Percentiles rank a stretch among this genome's conserved stretches.
Evolutionary conservation across 1,139 yeast genomes (phyloP).

Genomic region (Yamadazyma jaroonii): DNA sequence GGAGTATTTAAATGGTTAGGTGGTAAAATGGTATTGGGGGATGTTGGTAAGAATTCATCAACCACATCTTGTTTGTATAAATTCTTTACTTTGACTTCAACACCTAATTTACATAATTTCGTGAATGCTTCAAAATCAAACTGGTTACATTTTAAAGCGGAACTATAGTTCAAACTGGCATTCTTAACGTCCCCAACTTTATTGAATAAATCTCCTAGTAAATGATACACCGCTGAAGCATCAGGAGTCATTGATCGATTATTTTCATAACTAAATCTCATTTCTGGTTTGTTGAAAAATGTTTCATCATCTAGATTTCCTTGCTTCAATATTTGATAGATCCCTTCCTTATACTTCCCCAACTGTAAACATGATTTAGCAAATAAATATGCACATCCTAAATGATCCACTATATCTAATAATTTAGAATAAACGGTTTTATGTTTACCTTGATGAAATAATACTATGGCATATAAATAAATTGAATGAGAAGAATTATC

Average conservation of each 20-base stretch:
- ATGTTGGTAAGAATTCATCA: neutral
- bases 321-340: conserved; percentile 46
- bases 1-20: neutral
- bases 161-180: conserved; percentile 65
- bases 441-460: conserved; percentile 52
- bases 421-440: conserved; percentile 59
- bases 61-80: conserved; percentile 36
- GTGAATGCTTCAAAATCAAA: conserved; percentile 86
- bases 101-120: conserved; percentile 70
- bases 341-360: conserved; percentile 60
- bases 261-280: conserved; percentile 32
- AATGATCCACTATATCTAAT: conserved; percentile 38
- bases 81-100: conserved; percentile 59
- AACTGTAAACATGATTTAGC: conserved; percentile 63
- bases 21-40: neutral
- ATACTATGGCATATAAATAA: conserved; percentile 63
- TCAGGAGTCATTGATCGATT: conserved; percentile 53
- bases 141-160: conserved; percentile 71
- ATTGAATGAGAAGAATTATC: conserved; percentile 49
- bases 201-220: conserved; percentile 69
- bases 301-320: conserved; percentile 29
- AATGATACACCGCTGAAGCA: conserved; percentile 56
- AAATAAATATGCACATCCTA: conserved; percentile 71
- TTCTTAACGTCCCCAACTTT: conserved; percentile 59
- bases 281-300: conserved; percentile 2